Conservation (phyloP, 1,284 basidiomycete species). For the Rhodotorula mucilaginosa region DNA sequence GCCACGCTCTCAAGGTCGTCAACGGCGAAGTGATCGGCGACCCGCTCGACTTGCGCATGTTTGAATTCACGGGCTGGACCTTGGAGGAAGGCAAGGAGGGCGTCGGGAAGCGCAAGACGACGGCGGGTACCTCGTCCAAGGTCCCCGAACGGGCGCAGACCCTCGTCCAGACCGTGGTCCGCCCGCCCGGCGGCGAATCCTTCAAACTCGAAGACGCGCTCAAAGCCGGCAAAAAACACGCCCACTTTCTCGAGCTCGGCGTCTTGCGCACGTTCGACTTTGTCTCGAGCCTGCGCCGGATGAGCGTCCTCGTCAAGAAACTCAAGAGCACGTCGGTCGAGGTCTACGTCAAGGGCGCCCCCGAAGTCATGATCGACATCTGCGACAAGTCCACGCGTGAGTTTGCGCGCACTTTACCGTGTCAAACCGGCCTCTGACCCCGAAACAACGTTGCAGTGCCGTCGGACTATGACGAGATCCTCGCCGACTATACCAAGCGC, state of each 20-base stretch:
- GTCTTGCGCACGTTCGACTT: slow-evolving; percentile 98
- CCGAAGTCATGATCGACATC: slow-evolving; percentile 95
- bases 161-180: slow-evolving; percentile 92
- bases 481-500: slow-evolving; percentile 95
- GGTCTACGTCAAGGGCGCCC: slow-evolving; percentile 96
- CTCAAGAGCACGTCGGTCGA: slow-evolving; percentile 94
- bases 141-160: slow-evolving; percentile 73
- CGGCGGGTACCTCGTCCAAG: slow-evolving; percentile 48
- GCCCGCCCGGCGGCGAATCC: slow-evolving; percentile 84
- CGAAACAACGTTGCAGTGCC: slow-evolving; percentile 62
- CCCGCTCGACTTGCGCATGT: slow-evolving; percentile 84
- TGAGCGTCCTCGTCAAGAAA: slow-evolving; percentile 97
- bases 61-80: slow-evolving; percentile 93
- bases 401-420: slow-evolving; percentile 46
- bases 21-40: slow-evolving; percentile 88
- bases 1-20: slow-evolving; percentile 91
- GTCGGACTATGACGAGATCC: slow-evolving; percentile 90
- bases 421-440: too few relatives aligned
- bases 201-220: slow-evolving; percentile 92
- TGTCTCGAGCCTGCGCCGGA: slow-evolving; percentile 84
- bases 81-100: slow-evolving; percentile 74
- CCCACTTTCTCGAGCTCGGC: slow-evolving; percentile 92
- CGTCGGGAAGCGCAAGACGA: slow-evolving; percentile 29
- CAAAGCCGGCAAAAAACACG: slow-evolving; percentile 75
- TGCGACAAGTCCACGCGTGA: slow-evolving; percentile 82